phyloP scores from a whole-genome alignment of 2,329 filamentous ascomycete genomes.

The Didymella arachidicola region DNA sequence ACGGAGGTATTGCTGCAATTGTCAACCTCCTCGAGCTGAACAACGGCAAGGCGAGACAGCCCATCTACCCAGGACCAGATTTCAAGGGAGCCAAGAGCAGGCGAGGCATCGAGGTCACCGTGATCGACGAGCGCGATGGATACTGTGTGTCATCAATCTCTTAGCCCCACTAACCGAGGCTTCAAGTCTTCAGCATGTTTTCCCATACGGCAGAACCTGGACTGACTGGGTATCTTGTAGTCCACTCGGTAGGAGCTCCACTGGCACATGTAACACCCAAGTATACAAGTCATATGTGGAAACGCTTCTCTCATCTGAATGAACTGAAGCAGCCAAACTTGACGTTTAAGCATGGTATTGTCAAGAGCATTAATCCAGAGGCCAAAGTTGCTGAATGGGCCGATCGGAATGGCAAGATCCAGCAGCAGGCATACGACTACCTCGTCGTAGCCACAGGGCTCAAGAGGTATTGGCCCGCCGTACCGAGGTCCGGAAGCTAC shows the following conservation, averaged over 20 bases:
- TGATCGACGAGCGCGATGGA: constrained; percentile 83
- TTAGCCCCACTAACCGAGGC: constrained; percentile 30
- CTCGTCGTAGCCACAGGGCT: constrained; percentile 77
- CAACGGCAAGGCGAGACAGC: constrained; percentile 62
- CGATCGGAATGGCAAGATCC: constrained; percentile 58
- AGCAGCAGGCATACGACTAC: constrained; percentile 69
- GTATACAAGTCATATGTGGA: constrained; percentile 74
- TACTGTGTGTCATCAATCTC: constrained; percentile 66
- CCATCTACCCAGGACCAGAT: constrained; percentile 47
- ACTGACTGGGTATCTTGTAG: constrained; percentile 54
- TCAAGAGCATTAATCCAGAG: constrained; percentile 66
- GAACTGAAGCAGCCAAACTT: constrained; percentile 70
- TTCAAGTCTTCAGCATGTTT: constrained; percentile 3
- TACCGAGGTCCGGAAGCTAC: constrained; percentile 70
- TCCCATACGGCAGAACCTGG: constrained; percentile 21
- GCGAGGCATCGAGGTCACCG: constrained; percentile 71
- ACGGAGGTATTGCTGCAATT: constrained; percentile 72
- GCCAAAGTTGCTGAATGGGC: constrained; percentile 66
- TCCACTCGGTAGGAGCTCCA: constrained; percentile 78
- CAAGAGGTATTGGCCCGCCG: constrained; percentile 73
- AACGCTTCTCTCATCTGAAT: constrained; percentile 70
- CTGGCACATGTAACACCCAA: constrained; percentile 70
- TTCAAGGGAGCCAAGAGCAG: constrained; percentile 50
- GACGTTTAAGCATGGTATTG: constrained; percentile 70
- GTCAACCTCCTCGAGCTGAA: constrained; percentile 73